These are phyloP conservation scores for Apiospora malaysiana DNA, from an alignment of 2,329 filamentous ascomycete species.

Conservation along the genomic window DNA sequence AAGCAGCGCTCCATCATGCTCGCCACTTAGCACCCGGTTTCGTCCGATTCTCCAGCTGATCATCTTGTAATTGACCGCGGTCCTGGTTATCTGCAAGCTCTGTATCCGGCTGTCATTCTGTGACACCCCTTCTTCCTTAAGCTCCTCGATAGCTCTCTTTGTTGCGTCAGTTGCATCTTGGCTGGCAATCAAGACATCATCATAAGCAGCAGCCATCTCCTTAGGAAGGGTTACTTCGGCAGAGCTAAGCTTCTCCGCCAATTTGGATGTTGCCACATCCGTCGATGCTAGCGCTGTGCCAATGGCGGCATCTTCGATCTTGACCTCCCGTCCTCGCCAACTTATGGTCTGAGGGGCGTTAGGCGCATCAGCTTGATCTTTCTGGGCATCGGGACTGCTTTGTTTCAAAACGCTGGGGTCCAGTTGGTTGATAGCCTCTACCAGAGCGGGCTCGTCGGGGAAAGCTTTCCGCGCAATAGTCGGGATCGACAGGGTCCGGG, in stretches of 20 bases:
- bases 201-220: constrained; percentile 85
- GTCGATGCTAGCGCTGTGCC: constrained; percentile 81
- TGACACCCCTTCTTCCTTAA: constrained; percentile 80
- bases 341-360: constrained; percentile 75
- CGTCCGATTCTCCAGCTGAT: constrained; percentile 94
- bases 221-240: constrained; percentile 54
- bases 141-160: constrained; percentile 90
- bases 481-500: constrained; percentile 81
- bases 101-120: constrained; percentile 89
- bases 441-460: constrained; percentile 67
- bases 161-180: constrained; percentile 95
- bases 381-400: constrained; percentile 52
- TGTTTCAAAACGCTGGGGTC: constrained; percentile 72
- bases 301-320: constrained; percentile 91
- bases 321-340: constrained; percentile 86
- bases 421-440: constrained; percentile 71
- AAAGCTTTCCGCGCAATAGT: constrained; percentile 82
- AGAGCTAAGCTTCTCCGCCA: constrained; percentile 55
- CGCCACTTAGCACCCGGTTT: constrained; percentile 87
- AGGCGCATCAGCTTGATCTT: constrained; percentile 55
- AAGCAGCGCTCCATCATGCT: constrained; percentile 73
- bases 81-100: constrained; percentile 87
- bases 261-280: constrained; percentile 54
- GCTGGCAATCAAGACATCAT: constrained; percentile 85
- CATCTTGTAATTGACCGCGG: constrained; percentile 91